These are phyloP conservation scores for Coniella vitis DNA, from an alignment of 2,329 filamentous ascomycete genomes.

Conservation along the genomic window DNA sequence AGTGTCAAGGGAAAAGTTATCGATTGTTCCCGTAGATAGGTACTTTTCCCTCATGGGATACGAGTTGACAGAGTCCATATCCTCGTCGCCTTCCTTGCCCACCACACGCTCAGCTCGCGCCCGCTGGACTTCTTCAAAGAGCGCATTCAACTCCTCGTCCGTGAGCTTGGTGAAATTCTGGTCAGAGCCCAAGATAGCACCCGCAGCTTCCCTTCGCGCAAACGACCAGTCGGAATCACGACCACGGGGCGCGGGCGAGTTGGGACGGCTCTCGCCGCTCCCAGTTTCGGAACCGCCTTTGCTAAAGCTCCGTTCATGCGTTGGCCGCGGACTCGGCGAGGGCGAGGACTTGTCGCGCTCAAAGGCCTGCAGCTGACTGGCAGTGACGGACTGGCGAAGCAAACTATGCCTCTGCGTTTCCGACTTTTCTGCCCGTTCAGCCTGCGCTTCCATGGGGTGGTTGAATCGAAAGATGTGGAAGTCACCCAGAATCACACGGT, in stretches of 20 bases:
- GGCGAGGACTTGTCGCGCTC: slow-evolving; percentile 41
- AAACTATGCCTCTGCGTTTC: slow-evolving; percentile 64
- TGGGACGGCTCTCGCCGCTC: slow-evolving; percentile 62
- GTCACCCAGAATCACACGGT: slow-evolving; percentile 90
- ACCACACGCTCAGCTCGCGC: slow-evolving; percentile 71
- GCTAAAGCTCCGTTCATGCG: slow-evolving; percentile 74
- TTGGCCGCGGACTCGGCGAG: slow-evolving; percentile 51
- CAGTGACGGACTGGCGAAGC: slow-evolving; percentile 72
- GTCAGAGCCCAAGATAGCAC: slow-evolving; percentile 80
- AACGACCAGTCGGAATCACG: slow-evolving; percentile 93
- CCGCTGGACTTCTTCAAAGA: slow-evolving; percentile 91
- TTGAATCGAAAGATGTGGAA: slow-evolving; percentile 99
- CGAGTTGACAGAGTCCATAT: slow-evolving; percentile 81
- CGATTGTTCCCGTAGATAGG: slow-evolving; percentile 85
- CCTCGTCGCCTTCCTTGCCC: slow-evolving; percentile 74
- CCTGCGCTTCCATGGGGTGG: slow-evolving; percentile 89
- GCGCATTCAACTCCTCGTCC: slow-evolving; percentile 86
- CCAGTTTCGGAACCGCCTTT: slow-evolving; percentile 72
- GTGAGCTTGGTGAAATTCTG: slow-evolving; percentile 85
- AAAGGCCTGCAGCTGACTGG: slow-evolving; percentile 53
- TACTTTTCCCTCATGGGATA: slow-evolving; percentile 91
- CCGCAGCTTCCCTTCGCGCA: slow-evolving; percentile 86
- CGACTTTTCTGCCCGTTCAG: slow-evolving; percentile 68
- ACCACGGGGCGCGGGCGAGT: slow-evolving; percentile 69
- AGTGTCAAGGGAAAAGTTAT: slow-evolving; percentile 94